Evolutionary conservation across 1,139 yeast species (phyloP), one percentile per base, ranked within the genome.

Genomic region (Komagataea norvegica): DNA sequence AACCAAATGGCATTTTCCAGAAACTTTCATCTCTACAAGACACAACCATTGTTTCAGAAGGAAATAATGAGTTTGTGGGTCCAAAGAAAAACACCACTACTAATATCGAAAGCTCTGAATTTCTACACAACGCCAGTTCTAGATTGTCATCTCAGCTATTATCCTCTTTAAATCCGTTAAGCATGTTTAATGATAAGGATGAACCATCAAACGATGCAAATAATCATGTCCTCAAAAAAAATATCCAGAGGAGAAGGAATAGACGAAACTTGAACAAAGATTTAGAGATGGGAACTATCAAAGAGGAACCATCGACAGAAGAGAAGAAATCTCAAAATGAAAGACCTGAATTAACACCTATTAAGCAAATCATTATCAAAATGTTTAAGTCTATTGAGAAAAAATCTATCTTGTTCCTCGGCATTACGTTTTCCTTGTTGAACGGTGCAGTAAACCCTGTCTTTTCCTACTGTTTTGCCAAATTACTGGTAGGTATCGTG

Each of bases 401-500:
- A 17, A 77, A 70, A 40, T 18, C 40, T 3, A 34, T 67, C 1
- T 52, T 83, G 2, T 20, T 56, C 1, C 1, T 71, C 1, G 97
- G 96, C 0, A 38, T 84, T 1, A 0, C 70, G 0, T 48, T 70
- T 5, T 67, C 89, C 0, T 48, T 79, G 0, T 38, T 72, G 1
- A 77, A 79, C 44, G 91, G 95, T 9, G 70, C 70, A 1, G 60
- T 74, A 2, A 79, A 77, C 43, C 97, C 98, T 0, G 60, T 84
- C 0, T 87, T 91, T 47, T 84, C 96, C 0, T 88, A 60, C 52
- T 73, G 83, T 29, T 78, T 89, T 47, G 76, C 97, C 1, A 76
- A 77, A 45, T 62, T 89, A 6, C 61, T 89, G 18, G 56, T 70
- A 18, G 79, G 75, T 18, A 68, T 81, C 55, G 67, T 80, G 8